Base-by-base conservation (phyloP, 148 eudicot species). In the Dianthus caryophyllus region DNA sequence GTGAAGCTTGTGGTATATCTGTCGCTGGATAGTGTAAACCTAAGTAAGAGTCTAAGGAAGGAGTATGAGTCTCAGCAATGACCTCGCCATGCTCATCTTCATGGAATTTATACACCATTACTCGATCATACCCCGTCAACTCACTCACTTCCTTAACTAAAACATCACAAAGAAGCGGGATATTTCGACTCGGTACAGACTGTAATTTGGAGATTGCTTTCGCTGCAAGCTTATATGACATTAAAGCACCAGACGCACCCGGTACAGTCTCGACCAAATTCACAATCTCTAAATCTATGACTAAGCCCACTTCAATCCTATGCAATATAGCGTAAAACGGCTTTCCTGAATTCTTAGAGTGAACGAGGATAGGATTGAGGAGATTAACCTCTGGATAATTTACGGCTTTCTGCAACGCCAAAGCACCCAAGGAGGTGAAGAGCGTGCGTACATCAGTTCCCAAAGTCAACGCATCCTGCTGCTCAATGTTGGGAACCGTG, bases 51-150 rank as follows among this genome's bases (percentile, higher is more conserved):
- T 90, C 94, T 64, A 85, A 71, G 18, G 77, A 88, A 33, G 77
- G 78, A 66, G 64, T 82, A 59, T 64, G 65, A 21, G 77, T 78
- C 77, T 90, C 97, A 4, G 91, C 71, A 77, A 90, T 72, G 70
- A 90, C 94, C 77, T 90, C 97, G 1, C 97, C 94, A 36, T 90
- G 97, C 66, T 90, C 97, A 77, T 90, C 97, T 66, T 90, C 94
- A 56, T 90, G 94, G 71, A 90, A 90, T 71, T 90, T 90, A 71
- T 90, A 90, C 72, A 85, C 87, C 97, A 90, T 90, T 39, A 88
- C 89, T 46, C 94, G 79, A 63, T 87, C 97, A 80, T 85, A 90
- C 29, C 95, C 95, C 2, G 87, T 85, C 66, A 90, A 84, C 29
- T 84, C 84, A 30, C 82, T 81, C 73, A 90, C 82, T 74, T 88